These are phyloP conservation scores for Auriscalpium orientale DNA, from an alignment of 768 basidiomycete species.

Conservation along the genomic window DNA sequence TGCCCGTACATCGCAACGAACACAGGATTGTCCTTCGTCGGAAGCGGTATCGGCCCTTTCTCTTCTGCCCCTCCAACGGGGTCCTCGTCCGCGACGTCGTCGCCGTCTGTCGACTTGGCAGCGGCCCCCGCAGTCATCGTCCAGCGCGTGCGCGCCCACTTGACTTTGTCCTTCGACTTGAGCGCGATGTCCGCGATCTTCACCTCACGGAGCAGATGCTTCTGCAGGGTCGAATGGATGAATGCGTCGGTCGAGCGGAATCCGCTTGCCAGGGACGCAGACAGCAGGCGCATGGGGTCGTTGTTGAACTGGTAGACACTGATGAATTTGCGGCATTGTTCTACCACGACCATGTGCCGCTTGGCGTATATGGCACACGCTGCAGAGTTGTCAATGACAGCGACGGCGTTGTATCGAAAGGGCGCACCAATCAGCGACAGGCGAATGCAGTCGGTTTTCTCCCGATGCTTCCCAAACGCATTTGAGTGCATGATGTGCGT, in stretches of 20 bases:
- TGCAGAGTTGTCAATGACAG: constrained; percentile 21
- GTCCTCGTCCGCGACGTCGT: constrained; percentile 35
- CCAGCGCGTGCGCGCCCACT: constrained; percentile 53
- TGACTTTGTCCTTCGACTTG: constrained; percentile 49
- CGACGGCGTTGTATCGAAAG: background rate
- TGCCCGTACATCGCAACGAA: constrained; percentile 74
- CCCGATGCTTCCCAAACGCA: constrained; percentile 50
- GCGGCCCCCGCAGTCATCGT: constrained; percentile 29
- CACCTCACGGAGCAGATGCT: constrained; percentile 78
- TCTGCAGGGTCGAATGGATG: constrained; percentile 72
- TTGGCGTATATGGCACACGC: constrained; percentile 65
- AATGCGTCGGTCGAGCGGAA: constrained; percentile 63
- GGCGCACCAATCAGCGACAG: constrained; percentile 68
- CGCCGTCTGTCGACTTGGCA: constrained; percentile 32
- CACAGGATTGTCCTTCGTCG: constrained; percentile 66
- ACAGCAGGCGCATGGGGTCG: constrained; percentile 72
- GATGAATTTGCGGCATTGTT: constrained; percentile 72
- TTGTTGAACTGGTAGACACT: constrained; percentile 78
- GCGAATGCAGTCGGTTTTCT: constrained; percentile 63
- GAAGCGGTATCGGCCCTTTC: constrained; percentile 31
- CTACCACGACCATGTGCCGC: constrained; percentile 52
- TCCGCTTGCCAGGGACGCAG: constrained; percentile 68
- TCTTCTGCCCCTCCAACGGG: constrained; percentile 26
- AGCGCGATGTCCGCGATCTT: constrained; percentile 59
- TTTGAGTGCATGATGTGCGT: constrained; percentile 70